Conservation (phyloP, 2,329 filamentous ascomycete species). For the Verticillium isaacii region DNA sequence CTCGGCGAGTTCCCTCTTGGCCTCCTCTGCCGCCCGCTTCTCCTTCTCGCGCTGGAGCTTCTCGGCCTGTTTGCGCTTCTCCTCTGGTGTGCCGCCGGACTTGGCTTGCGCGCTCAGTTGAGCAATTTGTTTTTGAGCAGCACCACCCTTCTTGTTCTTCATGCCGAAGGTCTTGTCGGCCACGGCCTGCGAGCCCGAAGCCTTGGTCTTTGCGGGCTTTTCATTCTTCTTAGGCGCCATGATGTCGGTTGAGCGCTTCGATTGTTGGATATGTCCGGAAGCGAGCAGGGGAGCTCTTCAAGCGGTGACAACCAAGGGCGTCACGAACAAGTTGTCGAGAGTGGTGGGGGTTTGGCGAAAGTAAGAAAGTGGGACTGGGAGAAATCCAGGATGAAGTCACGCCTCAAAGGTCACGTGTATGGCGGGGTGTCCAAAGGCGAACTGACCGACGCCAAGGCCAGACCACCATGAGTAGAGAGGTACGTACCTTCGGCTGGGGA, state of each 20-base stretch:
- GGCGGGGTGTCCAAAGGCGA: background rate
- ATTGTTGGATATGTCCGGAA: background rate
- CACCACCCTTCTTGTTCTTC: constrained; percentile 98
- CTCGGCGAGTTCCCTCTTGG: constrained; percentile 72
- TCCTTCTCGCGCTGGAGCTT: constrained; percentile 71
- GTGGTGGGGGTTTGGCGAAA: constrained; percentile 2
- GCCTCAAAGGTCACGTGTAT: constrained; percentile 2
- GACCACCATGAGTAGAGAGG: background rate
- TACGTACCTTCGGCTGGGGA: background rate
- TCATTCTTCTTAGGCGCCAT: constrained; percentile 71
- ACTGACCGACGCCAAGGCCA: background rate
- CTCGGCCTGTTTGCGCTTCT: constrained; percentile 73
- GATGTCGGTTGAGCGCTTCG: background rate
- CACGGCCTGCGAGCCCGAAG: constrained; percentile 38
- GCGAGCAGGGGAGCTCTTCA: background rate
- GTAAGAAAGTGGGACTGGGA: constrained; percentile 1
- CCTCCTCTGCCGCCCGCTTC: constrained; percentile 84
- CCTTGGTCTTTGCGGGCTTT: constrained; percentile 52
- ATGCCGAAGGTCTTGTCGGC: constrained; percentile 99
- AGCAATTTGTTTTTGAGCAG: constrained; percentile 85
- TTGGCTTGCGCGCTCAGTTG: constrained; percentile 72
- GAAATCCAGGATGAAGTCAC: constrained; percentile 4
- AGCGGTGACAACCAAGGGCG: background rate
- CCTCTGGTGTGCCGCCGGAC: constrained; percentile 73
- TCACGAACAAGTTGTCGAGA: background rate